Evolutionary conservation across 2,329 filamentous ascomycete species (phyloP).

Genomic region (Laburnicola sp.): DNA sequence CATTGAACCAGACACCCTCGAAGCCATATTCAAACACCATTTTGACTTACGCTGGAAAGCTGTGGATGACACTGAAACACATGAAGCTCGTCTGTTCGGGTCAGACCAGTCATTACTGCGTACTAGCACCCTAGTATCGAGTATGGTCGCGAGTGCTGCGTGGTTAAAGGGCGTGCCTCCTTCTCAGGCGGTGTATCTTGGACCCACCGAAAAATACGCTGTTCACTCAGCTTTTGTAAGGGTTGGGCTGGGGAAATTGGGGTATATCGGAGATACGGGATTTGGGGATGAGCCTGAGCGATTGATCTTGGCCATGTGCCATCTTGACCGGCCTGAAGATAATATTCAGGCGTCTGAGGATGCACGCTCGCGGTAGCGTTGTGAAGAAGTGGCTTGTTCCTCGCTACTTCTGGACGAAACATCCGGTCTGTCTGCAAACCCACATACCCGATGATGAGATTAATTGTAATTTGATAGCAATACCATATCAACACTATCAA

Average conservation of each 20-base stretch:
- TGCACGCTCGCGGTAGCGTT: not conserved
- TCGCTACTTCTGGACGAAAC: too few species aligned
- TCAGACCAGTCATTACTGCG: slow-evolving; percentile 20
- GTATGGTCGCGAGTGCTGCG: slow-evolving; percentile 19
- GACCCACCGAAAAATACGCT: not conserved
- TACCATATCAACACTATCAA: too few species aligned
- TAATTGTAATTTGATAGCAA: too few species aligned
- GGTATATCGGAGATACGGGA: slow-evolving; percentile 32
- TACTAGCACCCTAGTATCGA: slow-evolving; percentile 15
- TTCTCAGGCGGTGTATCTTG: slow-evolving; percentile 20
- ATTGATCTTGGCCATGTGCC: slow-evolving; percentile 33
- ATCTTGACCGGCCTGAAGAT: slow-evolving; percentile 28
- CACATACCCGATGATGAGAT: too few species aligned
- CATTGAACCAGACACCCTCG: slow-evolving; percentile 13
- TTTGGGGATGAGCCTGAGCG: slow-evolving; percentile 27
- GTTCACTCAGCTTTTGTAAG: slow-evolving; percentile 26
- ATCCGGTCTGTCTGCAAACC: too few species aligned
- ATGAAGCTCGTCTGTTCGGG: slow-evolving; percentile 12
- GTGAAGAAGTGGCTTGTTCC: too few species aligned
- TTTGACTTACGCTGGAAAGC: slow-evolving; percentile 25
- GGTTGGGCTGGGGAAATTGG: slow-evolving; percentile 29
- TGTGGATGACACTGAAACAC: slow-evolving; percentile 7
- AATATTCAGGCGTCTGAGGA: not conserved
- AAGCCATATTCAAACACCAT: slow-evolving; percentile 21
- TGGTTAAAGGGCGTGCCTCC: slow-evolving; percentile 21